Evolutionary conservation across 2,329 filamentous ascomycete species (phyloP), one percentile per base, ranked within the genome.

Genomic region (Sporothrix pallida): DNA sequence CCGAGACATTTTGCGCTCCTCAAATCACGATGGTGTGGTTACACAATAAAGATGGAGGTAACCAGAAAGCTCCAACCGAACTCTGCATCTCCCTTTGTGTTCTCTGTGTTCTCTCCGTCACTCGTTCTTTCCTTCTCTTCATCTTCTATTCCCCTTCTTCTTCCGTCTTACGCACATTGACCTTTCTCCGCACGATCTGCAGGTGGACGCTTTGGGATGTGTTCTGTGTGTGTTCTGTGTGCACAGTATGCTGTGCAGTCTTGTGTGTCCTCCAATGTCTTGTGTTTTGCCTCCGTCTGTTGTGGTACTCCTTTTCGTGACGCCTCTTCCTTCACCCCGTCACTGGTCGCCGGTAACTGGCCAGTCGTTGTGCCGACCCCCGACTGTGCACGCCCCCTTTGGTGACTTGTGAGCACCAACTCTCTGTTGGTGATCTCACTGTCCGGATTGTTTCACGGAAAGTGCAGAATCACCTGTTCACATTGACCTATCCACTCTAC

Each of bases 351-450:
- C 3, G 31, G 31, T 37, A 37, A 37, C 31, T 37, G 31, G 31
- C 31, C 31, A 37, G 31, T 56, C 20, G 10, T 15, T 65, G 42
- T 65, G 62, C 62, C 62, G 62, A 65, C 20, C 62, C n/a, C n/a
- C n/a, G n/a, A 46, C 23, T n/a, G n/a, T 10, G 46, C 42, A 65
- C 62, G n/a, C 62, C 42, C 58, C 12, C 12, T 62, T 4, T 52
- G 5, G 48, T 17, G 10, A 12, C 8, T 10, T 7, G 5, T 62
- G 26, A 37, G n/a, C 37, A 26, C 20, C 12, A 3, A 26, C 20
- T 56, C 23, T 26, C 23, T 26, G 8, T 17, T 12, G 52, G 42
- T 44, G 1, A 15, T 17, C 58, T 63, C 58, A 42, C 44, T 44
- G 31, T 63, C 58, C 31, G 31, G 44, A 44, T 44, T 63, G 58